Evolutionary conservation across 148 eudicot genomes (phyloP).

Genomic region (Fallopia convolvulus): DNA sequence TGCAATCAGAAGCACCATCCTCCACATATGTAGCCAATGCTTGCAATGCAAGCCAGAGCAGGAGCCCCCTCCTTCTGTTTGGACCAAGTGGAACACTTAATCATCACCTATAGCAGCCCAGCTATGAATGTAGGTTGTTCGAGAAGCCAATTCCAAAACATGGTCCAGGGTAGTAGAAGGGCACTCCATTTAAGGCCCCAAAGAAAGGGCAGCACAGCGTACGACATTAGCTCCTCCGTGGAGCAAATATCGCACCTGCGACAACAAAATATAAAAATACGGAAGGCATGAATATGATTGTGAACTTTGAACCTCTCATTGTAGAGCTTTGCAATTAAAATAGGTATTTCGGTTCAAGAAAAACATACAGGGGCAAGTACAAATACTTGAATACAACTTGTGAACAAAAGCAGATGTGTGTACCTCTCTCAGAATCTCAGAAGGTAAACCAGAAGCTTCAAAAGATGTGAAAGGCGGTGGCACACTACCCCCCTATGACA

Average conservation of each 20-base stretch:
- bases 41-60: conserved; percentile 70
- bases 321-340: conserved; percentile 31
- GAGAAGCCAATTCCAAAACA: conserved; percentile 65
- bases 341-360: conserved; percentile 5
- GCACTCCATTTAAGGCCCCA: conserved; percentile 63
- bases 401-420: conserved; percentile 7
- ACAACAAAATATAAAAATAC: conserved; percentile 61
- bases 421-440: conserved; percentile 83
- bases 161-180: conserved; percentile 53
- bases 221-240: conserved; percentile 97
- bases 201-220: conserved; percentile 83
- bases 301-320: conserved; percentile 38
- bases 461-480: conserved; percentile 76
- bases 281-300: conserved; percentile 44
- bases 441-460: conserved; percentile 75
- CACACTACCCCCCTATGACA: conserved; percentile 55
- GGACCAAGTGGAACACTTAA: conserved; percentile 87
- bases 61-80: conserved; percentile 64
- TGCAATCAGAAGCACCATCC: conserved; percentile 72
- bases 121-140: conserved; percentile 60
- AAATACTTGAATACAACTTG: neutral
- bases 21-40: conserved; percentile 48
- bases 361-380: neutral
- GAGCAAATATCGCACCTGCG: conserved; percentile 99
- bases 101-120: conserved; percentile 61